phyloP scores from a whole-genome alignment of 2,329 filamentous ascomycete species.

The Xylariaceae sp. region DNA sequence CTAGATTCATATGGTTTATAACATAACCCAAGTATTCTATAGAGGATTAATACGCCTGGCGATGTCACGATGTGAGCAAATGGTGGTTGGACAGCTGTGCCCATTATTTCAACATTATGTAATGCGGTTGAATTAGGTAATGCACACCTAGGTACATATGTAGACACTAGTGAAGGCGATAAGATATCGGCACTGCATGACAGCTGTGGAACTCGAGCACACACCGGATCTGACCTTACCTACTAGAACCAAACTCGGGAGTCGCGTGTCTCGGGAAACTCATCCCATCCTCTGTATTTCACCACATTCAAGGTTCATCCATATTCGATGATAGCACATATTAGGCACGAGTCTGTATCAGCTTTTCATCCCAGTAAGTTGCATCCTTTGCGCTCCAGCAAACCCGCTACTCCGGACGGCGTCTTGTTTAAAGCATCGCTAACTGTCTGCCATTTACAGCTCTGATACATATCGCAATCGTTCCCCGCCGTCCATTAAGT shows the following conservation, averaged over 20 bases:
- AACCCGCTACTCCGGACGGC: not conserved
- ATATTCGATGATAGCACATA: not conserved
- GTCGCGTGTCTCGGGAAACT: not conserved
- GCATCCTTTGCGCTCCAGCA: not conserved
- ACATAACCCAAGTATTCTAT: too few relatives aligned
- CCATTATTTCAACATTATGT: too few relatives aligned
- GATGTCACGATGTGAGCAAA: too few relatives aligned
- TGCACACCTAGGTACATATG: too few relatives aligned
- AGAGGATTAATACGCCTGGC: too few relatives aligned
- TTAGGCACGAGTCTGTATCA: not conserved
- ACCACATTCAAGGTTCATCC: not conserved
- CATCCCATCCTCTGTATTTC: not conserved
- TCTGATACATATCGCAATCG: not conserved
- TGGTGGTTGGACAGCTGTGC: too few relatives aligned
- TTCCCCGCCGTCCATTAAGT: not conserved
- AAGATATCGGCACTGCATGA: not conserved
- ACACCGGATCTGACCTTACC: not conserved
- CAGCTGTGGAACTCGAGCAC: not conserved
- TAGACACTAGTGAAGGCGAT: not conserved
- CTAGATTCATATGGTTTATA: too few relatives aligned
- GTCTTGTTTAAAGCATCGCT: conserved; percentile 2
- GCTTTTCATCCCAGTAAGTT: not conserved
- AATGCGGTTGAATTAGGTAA: too few relatives aligned
- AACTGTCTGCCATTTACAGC: conserved; percentile 6
- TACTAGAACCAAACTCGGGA: not conserved